Conservation (phyloP, 768 basidiomycete species). For the Rhodotorula paludigena region DNA sequence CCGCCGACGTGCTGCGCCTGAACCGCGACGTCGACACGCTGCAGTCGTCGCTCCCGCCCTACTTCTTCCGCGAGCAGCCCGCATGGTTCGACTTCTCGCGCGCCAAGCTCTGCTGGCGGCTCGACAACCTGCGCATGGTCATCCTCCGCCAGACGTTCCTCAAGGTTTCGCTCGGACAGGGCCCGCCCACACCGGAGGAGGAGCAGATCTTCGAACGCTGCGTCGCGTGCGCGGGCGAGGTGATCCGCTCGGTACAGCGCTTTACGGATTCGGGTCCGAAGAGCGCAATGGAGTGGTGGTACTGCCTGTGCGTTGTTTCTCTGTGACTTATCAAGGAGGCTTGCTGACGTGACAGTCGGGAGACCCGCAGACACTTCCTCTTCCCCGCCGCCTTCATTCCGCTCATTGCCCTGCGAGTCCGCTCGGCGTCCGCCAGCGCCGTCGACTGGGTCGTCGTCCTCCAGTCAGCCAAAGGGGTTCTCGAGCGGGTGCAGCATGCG, state of each 20-base stretch:
- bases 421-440: not conserved
- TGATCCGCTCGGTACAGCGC: not conserved
- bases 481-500: not conserved
- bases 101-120: not conserved
- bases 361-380: not conserved
- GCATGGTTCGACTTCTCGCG: constrained; percentile 5
- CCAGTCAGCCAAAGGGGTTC: not conserved
- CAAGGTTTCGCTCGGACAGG: not conserved
- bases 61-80: not conserved
- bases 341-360: not conserved
- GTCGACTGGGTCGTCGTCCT: constrained; percentile 11
- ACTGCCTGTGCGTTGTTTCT: not conserved
- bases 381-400: constrained; percentile 8
- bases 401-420: constrained; percentile 15
- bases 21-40: not conserved
- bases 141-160: constrained; percentile 5
- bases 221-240: not conserved
- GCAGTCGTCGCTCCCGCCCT: not conserved
- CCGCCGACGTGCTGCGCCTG: not conserved
- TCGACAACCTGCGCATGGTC: constrained; percentile 6
- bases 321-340: not conserved
- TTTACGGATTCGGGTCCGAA: not conserved
- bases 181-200: not conserved
- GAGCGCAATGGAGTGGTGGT: constrained; percentile 5
- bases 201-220: not conserved